Percentiles rank a stretch among this genome's conserved stretches.
These are phyloP conservation scores for Mortierella sp. DNA, from an alignment of 371 early-diverging fungal species.

Conservation along the genomic window DNA sequence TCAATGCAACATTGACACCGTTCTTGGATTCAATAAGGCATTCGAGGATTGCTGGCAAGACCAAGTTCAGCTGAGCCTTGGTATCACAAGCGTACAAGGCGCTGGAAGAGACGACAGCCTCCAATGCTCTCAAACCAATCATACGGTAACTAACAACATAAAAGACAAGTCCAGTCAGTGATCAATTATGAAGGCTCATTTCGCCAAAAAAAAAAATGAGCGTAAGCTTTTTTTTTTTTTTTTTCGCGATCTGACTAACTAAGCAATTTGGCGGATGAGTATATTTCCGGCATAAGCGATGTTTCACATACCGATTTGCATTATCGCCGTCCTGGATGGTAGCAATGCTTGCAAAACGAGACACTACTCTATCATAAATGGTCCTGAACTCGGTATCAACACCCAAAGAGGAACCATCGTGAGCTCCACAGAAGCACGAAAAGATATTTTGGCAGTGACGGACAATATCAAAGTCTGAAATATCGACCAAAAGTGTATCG, in stretches of 20 bases:
- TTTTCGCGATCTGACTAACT: too few relatives aligned
- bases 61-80: conserved; percentile 64
- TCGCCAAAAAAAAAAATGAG: too few relatives aligned
- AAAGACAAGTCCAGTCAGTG: too few relatives aligned
- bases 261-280: too few relatives aligned
- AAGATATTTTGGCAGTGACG: conserved; percentile 65
- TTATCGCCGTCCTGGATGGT: conserved; percentile 23
- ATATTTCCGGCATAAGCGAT: too few relatives aligned
- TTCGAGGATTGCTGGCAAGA: conserved; percentile 70
- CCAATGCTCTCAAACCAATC: conserved; percentile 68
- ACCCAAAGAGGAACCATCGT: conserved; percentile 76
- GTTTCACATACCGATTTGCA: conserved; percentile 20
- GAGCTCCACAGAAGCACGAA: conserved; percentile 72
- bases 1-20: conserved; percentile 26
- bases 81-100: conserved; percentile 68
- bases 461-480: conserved; percentile 52
- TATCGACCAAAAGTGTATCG: conserved; percentile 60
- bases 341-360: conserved; percentile 70
- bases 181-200: too few relatives aligned
- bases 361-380: conserved; percentile 69
- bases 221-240: not conserved
- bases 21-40: conserved; percentile 45
- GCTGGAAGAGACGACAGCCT: conserved; percentile 65
- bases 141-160: conserved; percentile 61
- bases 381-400: conserved; percentile 77